Evolutionary conservation across 768 basidiomycete genomes (phyloP).

Genomic region (Lentinula aciculospora): DNA sequence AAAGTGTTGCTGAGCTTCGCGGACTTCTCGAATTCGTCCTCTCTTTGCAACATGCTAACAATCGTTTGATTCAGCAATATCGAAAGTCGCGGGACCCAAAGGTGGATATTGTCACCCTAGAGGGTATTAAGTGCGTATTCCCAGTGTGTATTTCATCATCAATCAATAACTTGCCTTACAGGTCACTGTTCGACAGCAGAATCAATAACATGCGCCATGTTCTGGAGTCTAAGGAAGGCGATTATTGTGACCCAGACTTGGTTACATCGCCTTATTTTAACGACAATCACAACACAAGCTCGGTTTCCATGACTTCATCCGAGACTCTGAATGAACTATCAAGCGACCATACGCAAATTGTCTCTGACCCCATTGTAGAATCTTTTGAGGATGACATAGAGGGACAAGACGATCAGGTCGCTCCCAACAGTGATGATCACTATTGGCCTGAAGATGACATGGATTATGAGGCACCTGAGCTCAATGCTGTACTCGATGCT

Average conservation of each 20-base stretch:
- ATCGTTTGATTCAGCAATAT: background rate
- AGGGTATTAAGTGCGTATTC: conserved; percentile 30
- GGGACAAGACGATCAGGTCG: conserved; percentile 11
- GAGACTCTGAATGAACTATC: background rate
- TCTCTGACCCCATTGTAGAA: conserved; percentile 2
- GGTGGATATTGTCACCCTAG: conserved; percentile 36
- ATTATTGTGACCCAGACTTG: background rate
- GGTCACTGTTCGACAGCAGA: conserved; percentile 30
- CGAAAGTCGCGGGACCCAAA: conserved; percentile 14
- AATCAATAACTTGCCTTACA: conserved; percentile 12
- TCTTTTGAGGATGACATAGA: background rate
- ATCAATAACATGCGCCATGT: conserved; percentile 31
- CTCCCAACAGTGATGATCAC: conserved; percentile 36
- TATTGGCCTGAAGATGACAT: conserved; percentile 40
- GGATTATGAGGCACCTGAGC: conserved; percentile 22
- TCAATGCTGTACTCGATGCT: conserved; percentile 17
- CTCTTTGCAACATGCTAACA: conserved; percentile 9
- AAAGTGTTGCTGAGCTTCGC: conserved; percentile 21
- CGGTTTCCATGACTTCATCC: background rate
- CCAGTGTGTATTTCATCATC: background rate
- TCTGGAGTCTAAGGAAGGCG: conserved; percentile 16
- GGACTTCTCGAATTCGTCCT: conserved; percentile 17
- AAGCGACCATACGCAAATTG: background rate
- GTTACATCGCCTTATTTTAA: background rate
- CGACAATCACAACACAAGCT: background rate